Conservation (phyloP, 164 flowering plant species). For the Vitis amurensis region DNA sequence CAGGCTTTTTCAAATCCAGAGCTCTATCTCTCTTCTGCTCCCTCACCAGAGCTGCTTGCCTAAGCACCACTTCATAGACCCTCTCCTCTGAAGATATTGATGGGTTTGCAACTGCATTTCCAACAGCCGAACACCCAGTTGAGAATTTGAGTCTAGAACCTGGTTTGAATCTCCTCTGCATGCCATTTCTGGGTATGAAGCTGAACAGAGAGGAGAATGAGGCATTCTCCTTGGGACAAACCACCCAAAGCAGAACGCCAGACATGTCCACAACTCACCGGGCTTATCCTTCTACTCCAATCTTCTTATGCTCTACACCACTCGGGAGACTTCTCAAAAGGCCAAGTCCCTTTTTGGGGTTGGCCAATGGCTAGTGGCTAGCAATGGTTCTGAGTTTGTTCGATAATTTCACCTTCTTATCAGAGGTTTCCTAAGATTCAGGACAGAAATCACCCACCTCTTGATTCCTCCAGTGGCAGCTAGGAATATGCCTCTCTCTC, state of each 20-base stretch:
- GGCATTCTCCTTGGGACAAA: conserved; percentile 29
- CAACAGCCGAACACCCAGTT: conserved; percentile 12
- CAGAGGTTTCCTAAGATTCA: too few species aligned
- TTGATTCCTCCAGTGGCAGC: too few species aligned
- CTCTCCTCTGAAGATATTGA: conserved; percentile 36
- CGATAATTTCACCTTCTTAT: too few species aligned
- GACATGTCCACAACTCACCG: conserved; percentile 8
- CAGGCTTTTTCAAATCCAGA: conserved; percentile 4
- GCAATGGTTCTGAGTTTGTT: too few species aligned
- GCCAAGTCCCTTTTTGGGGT: too few species aligned
- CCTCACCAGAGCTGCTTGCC: conserved; percentile 76
- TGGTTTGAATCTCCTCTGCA: not conserved
- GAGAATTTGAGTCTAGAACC: conserved; percentile 15
- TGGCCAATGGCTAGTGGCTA: too few species aligned
- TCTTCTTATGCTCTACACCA: too few species aligned
- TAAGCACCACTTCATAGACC: conserved; percentile 81
- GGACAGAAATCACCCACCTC: too few species aligned
- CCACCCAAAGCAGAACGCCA: conserved; percentile 35
- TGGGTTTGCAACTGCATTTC: conserved; percentile 23
- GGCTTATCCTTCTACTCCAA: too few species aligned
- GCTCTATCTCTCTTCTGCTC: conserved; percentile 21
- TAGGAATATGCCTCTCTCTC: too few species aligned
- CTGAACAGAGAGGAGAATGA: conserved; percentile 17
- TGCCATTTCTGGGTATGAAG: conserved; percentile 9
- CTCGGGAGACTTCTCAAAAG: too few species aligned